Evolutionary conservation across 257 asterid genomes (phyloP).

Genomic region (Fraxinus anomala): DNA sequence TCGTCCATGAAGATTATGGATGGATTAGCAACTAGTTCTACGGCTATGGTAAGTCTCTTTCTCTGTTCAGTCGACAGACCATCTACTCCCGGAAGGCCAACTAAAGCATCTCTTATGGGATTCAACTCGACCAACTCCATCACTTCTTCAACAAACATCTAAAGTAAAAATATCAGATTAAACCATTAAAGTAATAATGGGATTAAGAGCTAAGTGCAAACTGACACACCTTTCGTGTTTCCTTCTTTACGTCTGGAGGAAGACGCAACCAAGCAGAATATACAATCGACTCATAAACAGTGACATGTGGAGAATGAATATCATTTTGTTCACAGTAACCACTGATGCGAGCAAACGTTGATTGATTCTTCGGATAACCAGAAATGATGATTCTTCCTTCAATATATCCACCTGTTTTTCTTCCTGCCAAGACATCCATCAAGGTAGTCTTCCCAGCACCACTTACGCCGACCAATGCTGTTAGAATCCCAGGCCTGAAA

Average conservation of each 20-base stretch:
- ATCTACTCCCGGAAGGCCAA: slow-evolving; percentile 80
- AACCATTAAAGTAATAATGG: not conserved
- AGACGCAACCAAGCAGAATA: slow-evolving; percentile 14
- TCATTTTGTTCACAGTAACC: slow-evolving; percentile 96
- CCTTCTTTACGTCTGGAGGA: not conserved
- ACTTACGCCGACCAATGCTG: slow-evolving; percentile 88
- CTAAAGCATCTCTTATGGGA: slow-evolving; percentile 71
- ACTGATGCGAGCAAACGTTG: slow-evolving; percentile 76
- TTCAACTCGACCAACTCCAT: slow-evolving; percentile 85
- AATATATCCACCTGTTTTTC: slow-evolving; percentile 84
- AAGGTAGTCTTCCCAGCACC: slow-evolving; percentile 97
- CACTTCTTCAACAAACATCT: slow-evolving; percentile 91
- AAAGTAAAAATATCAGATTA: not conserved
- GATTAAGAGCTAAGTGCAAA: not conserved
- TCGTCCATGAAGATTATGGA: slow-evolving; percentile 96
- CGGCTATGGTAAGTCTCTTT: slow-evolving; percentile 92
- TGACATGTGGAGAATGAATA: slow-evolving; percentile 93
- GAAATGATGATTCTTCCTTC: slow-evolving; percentile 86
- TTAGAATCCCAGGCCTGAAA: slow-evolving; percentile 84
- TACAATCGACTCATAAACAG: slow-evolving; percentile 63
- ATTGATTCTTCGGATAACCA: slow-evolving; percentile 77
- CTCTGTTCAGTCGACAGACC: slow-evolving; percentile 96
- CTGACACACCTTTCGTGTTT: not conserved
- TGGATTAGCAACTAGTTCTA: slow-evolving; percentile 95
- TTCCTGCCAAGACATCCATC: slow-evolving; percentile 94